Percentiles rank a stretch among this genome's conserved stretches.
These are phyloP conservation scores for Monotropa hypopitys DNA, from an alignment of 179 eudicot species.

Conservation along the genomic window DNA sequence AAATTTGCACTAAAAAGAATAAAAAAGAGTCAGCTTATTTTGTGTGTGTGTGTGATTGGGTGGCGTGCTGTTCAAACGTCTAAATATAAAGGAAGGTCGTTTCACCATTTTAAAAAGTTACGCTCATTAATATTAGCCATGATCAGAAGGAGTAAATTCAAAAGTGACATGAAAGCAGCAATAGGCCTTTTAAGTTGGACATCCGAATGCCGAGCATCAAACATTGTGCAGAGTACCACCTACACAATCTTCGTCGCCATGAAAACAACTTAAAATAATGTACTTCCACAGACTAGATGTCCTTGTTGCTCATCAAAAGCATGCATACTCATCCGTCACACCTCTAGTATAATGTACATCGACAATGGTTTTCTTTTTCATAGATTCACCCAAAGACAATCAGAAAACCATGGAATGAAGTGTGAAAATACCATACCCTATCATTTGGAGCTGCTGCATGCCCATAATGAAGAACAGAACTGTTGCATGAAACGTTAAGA, in stretches of 20 bases:
- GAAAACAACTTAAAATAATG: not conserved
- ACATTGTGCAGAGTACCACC: not conserved
- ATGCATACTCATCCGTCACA: not conserved
- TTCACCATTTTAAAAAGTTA: not conserved
- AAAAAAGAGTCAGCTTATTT: no score
- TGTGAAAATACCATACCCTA: conserved; percentile 42
- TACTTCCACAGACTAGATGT: not conserved
- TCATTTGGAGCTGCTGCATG: conserved; percentile 99
- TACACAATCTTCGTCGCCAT: not conserved
- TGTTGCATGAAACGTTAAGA: conserved; percentile 20
- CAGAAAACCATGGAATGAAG: not conserved
- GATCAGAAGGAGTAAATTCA: not conserved
- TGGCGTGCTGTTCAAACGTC: not conserved
- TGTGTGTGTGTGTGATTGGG: not conserved
- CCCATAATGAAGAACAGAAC: conserved; percentile 96
- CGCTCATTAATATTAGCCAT: not conserved
- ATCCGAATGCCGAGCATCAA: not conserved
- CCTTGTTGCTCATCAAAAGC: not conserved
- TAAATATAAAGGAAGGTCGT: not conserved
- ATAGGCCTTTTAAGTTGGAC: not conserved
- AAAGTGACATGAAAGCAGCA: not conserved
- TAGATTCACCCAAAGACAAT: not conserved
- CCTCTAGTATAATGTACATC: not conserved
- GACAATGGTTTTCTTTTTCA: not conserved
- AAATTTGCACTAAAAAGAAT: not conserved